phyloP scores from a whole-genome alignment of 1,139 yeast species.

The Oligophagozyma castellii region DNA sequence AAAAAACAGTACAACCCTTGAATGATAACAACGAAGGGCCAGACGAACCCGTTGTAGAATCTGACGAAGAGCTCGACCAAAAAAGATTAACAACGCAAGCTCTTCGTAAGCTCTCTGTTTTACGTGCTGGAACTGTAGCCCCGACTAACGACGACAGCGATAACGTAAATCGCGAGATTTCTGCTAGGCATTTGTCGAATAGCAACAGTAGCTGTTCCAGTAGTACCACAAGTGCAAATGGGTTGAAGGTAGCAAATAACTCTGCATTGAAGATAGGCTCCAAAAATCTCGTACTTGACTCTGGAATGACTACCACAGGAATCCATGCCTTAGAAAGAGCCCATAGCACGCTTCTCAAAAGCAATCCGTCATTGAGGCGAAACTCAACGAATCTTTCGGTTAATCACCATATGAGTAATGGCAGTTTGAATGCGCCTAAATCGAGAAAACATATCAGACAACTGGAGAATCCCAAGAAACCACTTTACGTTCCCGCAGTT shows the following conservation, averaged over 20 bases:
- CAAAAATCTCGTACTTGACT: slow-evolving; percentile 10
- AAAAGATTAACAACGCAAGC: slow-evolving; percentile 29
- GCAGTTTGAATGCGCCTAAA: background rate
- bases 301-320: slow-evolving; percentile 1
- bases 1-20: slow-evolving; percentile 1
- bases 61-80: slow-evolving; percentile 17
- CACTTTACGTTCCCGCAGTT: slow-evolving; percentile 84
- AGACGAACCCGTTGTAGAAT: slow-evolving; percentile 1
- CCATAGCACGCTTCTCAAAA: background rate
- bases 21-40: slow-evolving; percentile 2
- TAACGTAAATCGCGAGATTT: background rate
- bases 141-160: slow-evolving; percentile 3
- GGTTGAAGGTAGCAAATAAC: background rate
- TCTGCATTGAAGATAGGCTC: slow-evolving; percentile 6
- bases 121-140: slow-evolving; percentile 11
- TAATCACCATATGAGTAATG: too few relatives aligned
- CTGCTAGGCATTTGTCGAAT: background rate
- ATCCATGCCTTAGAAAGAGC: background rate
- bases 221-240: background rate
- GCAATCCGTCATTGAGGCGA: slow-evolving; percentile 5
- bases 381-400: slow-evolving; percentile 5
- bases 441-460: slow-evolving; percentile 29
- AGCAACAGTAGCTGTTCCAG: background rate
- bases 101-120: slow-evolving; percentile 23
- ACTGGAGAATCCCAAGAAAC: slow-evolving; percentile 62